Conservation (phyloP, 108 stramenopile species). For the Poteriospumella lacustris region DNA sequence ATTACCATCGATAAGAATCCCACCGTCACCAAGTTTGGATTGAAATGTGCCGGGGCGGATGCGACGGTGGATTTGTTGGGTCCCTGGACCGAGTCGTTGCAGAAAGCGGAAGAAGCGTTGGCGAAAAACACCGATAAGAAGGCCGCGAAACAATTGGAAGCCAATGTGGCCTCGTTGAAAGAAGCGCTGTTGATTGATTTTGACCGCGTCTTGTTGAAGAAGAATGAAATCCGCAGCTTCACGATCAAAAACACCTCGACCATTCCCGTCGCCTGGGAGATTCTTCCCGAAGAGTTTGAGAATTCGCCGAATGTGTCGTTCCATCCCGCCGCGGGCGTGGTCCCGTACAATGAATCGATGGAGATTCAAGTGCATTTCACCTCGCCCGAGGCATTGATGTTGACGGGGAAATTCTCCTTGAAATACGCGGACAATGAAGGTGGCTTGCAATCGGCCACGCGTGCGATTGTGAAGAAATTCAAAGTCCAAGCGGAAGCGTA, state of each 20-base stretch:
- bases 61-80: conserved; percentile 43
- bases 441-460: conserved; percentile 30
- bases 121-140: conserved; percentile 28
- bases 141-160: not conserved
- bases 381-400: conserved; percentile 40
- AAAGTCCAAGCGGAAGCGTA: conserved; percentile 53
- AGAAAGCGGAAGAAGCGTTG: conserved; percentile 1
- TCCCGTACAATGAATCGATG: conserved; percentile 35
- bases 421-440: conserved; percentile 51
- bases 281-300: conserved; percentile 44
- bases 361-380: conserved; percentile 41
- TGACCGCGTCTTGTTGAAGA: conserved; percentile 47
- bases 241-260: conserved; percentile 37
- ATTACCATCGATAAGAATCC: conserved; percentile 46
- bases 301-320: conserved; percentile 8
- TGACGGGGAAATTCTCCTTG: conserved; percentile 35
- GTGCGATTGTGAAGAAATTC: not conserved
- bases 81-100: conserved; percentile 43
- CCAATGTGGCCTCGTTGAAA: not conserved
- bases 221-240: conserved; percentile 46
- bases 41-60: conserved; percentile 42
- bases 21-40: conserved; percentile 35
- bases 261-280: conserved; percentile 43
- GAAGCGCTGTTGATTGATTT: conserved; percentile 44
- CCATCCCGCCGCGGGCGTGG: conserved; percentile 35